Conservation (phyloP, 208 protist species). For the Wallacemonas sp. region DNA sequence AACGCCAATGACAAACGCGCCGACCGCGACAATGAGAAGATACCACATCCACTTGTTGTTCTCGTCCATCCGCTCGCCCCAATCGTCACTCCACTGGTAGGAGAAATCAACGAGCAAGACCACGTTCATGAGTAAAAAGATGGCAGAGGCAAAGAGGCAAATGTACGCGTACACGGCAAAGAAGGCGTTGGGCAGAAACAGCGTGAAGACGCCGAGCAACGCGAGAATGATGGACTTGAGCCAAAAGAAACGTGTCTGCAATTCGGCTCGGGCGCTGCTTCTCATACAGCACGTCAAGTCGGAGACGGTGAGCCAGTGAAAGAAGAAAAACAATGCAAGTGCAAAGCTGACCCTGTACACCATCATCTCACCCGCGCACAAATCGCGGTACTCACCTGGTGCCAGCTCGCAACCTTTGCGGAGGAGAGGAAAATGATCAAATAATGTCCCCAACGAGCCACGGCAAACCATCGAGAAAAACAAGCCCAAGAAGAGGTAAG, state of each 20-base stretch:
- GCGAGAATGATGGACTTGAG: conserved; percentile 75
- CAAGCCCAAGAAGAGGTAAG: conserved; percentile 79
- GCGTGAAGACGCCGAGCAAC: conserved; percentile 57
- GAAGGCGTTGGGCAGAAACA: conserved; percentile 88
- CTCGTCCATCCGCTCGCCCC: conserved; percentile 80
- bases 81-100: conserved; percentile 92
- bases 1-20: conserved; percentile 47
- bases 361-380: conserved; percentile 76
- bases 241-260: conserved; percentile 83
- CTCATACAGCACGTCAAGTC: conserved; percentile 87
- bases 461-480: conserved; percentile 63
- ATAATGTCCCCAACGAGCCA: conserved; percentile 42
- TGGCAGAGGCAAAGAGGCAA: conserved; percentile 73
- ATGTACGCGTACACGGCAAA: conserved; percentile 82
- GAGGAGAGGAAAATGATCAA: conserved; percentile 58
- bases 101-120: conserved; percentile 94
- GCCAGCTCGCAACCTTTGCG: conserved; percentile 55
- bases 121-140: conserved; percentile 91
- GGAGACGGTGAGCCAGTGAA: conserved; percentile 84
- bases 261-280: conserved; percentile 61
- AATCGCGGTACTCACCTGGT: conserved; percentile 6
- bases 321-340: conserved; percentile 75
- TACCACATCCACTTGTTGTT: conserved; percentile 90
- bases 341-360: conserved; percentile 87
- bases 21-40: conserved; percentile 54